phyloP scores from a whole-genome alignment of 2,329 filamentous ascomycete species.

The Pseudodiploospora longispora region DNA sequence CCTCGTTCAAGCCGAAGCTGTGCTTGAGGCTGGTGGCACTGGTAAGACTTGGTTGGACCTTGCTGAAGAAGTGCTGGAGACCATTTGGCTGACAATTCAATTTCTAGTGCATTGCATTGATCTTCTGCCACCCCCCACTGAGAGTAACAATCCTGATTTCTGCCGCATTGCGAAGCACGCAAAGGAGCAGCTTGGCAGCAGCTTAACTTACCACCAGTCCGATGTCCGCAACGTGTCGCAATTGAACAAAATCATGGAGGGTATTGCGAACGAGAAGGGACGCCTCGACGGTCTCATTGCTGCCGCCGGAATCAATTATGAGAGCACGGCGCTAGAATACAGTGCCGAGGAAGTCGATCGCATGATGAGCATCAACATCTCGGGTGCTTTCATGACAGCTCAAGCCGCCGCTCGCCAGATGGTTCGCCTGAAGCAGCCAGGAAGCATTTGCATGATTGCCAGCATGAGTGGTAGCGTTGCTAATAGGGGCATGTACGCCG shows the following conservation, averaged over 20 bases:
- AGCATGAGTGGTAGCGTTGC: slow-evolving; percentile 63
- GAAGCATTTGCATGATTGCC: slow-evolving; percentile 60
- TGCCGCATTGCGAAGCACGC: slow-evolving; percentile 56
- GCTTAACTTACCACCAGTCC: slow-evolving; percentile 65
- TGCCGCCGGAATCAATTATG: slow-evolving; percentile 68
- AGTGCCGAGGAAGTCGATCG: slow-evolving; percentile 64
- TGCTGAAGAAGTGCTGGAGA: neutral
- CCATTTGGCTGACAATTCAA: slow-evolving; percentile 1
- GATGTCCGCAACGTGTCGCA: slow-evolving; percentile 67
- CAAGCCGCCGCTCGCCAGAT: slow-evolving; percentile 80
- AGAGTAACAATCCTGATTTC: slow-evolving; percentile 47
- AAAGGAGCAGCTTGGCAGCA: slow-evolving; percentile 54
- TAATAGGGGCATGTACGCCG: slow-evolving; percentile 51
- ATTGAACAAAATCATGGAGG: slow-evolving; percentile 59
- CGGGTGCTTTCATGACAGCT: slow-evolving; percentile 77
- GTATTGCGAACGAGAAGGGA: slow-evolving; percentile 62
- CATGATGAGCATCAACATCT: slow-evolving; percentile 80
- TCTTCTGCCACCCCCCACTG: slow-evolving; percentile 44
- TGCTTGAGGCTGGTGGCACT: slow-evolving; percentile 70
- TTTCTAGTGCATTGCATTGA: slow-evolving; percentile 58
- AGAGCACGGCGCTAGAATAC: slow-evolving; percentile 76
- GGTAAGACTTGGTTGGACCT: slow-evolving; percentile 27
- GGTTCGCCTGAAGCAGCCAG: slow-evolving; percentile 47
- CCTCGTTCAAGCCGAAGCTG: slow-evolving; percentile 67
- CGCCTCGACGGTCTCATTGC: slow-evolving; percentile 72